Conservation (phyloP, 768 basidiomycete genomes). For the Holtermannia corniformis region DNA sequence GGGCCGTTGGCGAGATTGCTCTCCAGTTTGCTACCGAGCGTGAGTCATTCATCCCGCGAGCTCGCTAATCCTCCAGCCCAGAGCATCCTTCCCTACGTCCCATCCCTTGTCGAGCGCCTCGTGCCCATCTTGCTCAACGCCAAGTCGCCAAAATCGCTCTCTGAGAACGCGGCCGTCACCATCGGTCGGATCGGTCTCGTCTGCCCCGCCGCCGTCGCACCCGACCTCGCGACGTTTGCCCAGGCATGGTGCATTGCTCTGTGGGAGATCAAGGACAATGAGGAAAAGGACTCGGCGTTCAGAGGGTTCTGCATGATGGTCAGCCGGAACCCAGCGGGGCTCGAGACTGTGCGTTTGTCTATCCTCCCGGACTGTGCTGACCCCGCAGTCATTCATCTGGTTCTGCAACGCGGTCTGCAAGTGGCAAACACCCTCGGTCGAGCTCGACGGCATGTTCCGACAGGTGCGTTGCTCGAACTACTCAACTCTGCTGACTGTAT, state of each 20-base stretch:
- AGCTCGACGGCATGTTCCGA: constrained; percentile 90
- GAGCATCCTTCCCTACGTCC: constrained; percentile 72
- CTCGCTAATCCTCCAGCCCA: too few species aligned
- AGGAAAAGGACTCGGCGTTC: constrained; percentile 99
- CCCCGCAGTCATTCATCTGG: constrained; percentile 72
- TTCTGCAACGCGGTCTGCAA: constrained; percentile 97
- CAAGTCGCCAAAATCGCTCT: constrained; percentile 83
- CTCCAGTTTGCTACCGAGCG: constrained; percentile 55
- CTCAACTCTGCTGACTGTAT: background rate
- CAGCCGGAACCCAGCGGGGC: constrained; percentile 85
- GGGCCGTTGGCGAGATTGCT: constrained; percentile 98
- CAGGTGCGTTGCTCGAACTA: constrained; percentile 40
- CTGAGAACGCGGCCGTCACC: constrained; percentile 97
- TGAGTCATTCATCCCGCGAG: too few species aligned
- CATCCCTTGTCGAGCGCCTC: constrained; percentile 72
- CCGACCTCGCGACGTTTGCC: constrained; percentile 79
- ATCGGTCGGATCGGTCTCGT: constrained; percentile 93
- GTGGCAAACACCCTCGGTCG: constrained; percentile 85
- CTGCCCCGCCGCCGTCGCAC: constrained; percentile 79
- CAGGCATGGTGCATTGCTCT: constrained; percentile 95
- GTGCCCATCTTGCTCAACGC: constrained; percentile 87
- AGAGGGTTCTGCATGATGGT: constrained; percentile 92
- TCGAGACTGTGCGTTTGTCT: constrained; percentile 68
- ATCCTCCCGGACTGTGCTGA: background rate
- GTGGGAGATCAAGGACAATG: constrained; percentile 97